A percentile compares a stretch with the other conserved stretches of the same genome.
Evolutionary conservation across 345 rosid species (phyloP).

Genomic region (Dovyalis caffra): DNA sequence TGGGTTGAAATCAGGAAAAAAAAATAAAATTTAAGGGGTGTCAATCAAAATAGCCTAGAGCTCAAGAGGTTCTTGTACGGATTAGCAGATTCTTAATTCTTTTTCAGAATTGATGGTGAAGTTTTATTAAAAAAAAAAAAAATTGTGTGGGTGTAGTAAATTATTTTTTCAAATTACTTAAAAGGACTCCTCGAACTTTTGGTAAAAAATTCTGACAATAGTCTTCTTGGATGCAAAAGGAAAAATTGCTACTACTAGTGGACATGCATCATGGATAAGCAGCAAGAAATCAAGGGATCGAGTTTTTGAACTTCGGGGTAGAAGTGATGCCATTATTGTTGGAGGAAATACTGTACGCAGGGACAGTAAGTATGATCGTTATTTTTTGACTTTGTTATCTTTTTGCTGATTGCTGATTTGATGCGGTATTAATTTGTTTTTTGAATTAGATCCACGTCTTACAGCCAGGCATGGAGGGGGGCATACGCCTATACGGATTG

Average conservation of each 20-base stretch:
- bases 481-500: constrained; percentile 80
- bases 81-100: too few relatives aligned
- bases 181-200: not conserved
- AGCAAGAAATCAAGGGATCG: constrained; percentile 71
- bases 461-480: constrained; percentile 93
- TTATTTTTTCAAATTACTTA: not conserved
- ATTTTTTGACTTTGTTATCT: not conserved
- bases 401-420: constrained; percentile 3
- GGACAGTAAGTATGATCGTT: constrained; percentile 56
- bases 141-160: not conserved
- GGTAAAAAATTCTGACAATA: not conserved
- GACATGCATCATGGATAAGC: constrained; percentile 96
- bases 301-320: constrained; percentile 80
- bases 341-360: constrained; percentile 89
- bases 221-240: constrained; percentile 42
- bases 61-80: too few relatives aligned
- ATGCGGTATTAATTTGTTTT: constrained; percentile 2
- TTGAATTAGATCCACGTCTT: constrained; percentile 66
- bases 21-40: too few relatives aligned
- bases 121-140: too few relatives aligned
- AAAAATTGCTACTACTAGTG: constrained; percentile 89
- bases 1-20: too few relatives aligned
- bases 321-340: constrained; percentile 85
- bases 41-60: too few relatives aligned
- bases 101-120: too few relatives aligned